Percentiles rank a stretch among this genome's conserved stretches.
Evolutionary conservation across 768 basidiomycete genomes (phyloP).

Genomic region (Kwoniella sp.): DNA sequence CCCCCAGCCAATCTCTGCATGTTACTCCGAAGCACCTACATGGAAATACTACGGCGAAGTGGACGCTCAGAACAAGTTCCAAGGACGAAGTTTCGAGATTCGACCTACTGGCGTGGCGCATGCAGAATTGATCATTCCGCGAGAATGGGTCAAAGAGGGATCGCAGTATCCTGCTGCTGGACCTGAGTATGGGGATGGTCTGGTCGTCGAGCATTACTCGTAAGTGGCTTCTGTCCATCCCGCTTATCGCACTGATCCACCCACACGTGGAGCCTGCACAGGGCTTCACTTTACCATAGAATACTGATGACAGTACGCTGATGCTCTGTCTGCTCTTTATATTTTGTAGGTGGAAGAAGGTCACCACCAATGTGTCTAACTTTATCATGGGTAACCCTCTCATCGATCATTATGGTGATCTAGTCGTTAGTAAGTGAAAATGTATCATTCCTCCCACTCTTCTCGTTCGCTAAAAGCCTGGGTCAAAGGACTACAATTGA

Average conservation of each 20-base stretch:
- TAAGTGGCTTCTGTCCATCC: slow-evolving; percentile 17
- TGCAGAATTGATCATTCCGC: slow-evolving; percentile 74
- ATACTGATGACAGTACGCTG: no score
- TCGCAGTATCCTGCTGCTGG: slow-evolving; percentile 41
- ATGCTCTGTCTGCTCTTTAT: no score
- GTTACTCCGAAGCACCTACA: slow-evolving; percentile 83
- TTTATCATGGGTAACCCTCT: slow-evolving; percentile 87
- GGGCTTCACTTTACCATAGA: no score
- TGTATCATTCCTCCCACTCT: background rate
- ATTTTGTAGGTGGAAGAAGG: slow-evolving; percentile 46
- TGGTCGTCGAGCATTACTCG: slow-evolving; percentile 79
- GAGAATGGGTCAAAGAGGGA: slow-evolving; percentile 62
- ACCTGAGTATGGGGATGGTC: slow-evolving; percentile 51
- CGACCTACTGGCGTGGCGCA: slow-evolving; percentile 93
- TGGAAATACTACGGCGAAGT: slow-evolving; percentile 95
- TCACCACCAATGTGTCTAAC: slow-evolving; percentile 65
- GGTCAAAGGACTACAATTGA: no score
- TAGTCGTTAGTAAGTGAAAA: slow-evolving; percentile 67
- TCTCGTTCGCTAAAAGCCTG: background rate
- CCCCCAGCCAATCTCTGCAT: slow-evolving; percentile 77
- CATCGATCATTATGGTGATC: slow-evolving; percentile 92
- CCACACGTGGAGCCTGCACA: background rate
- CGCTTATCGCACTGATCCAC: background rate
- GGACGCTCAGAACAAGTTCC: slow-evolving; percentile 94
- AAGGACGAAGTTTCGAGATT: slow-evolving; percentile 96